Evolutionary conservation across 768 basidiomycete species (phyloP).

Genomic region (Xerocomellus amylosporus): DNA sequence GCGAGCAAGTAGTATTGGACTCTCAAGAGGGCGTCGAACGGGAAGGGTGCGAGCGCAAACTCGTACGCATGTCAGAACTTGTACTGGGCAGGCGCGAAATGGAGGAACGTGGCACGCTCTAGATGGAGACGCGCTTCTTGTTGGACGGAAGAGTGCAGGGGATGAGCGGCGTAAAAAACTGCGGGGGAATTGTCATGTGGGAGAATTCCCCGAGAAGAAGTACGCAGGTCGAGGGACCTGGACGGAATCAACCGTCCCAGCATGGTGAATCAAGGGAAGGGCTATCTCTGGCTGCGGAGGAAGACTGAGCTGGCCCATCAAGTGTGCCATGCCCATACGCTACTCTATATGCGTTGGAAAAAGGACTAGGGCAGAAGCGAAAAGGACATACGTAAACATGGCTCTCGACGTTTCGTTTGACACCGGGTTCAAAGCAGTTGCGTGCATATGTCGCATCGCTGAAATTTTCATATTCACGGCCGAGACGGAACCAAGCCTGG

Average conservation of each 20-base stretch:
- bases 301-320: conserved; percentile 77
- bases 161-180: conserved; percentile 54
- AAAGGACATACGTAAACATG: too few species aligned
- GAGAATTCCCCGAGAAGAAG: conserved; percentile 82
- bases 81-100: conserved; percentile 85
- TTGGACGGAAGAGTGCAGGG: conserved; percentile 46
- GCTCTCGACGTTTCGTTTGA: conserved; percentile 43
- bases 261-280: too few species aligned
- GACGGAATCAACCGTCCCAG: too few species aligned
- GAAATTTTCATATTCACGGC: too few species aligned
- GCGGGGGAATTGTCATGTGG: conserved; percentile 73
- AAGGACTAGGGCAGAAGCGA: not conserved
- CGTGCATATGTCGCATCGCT: too few species aligned
- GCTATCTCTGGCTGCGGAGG: too few species aligned
- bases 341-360: not conserved
- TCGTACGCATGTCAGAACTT: conserved; percentile 93
- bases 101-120: conserved; percentile 81
- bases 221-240: conserved; percentile 50
- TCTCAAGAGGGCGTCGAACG: conserved; percentile 83
- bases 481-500: too few species aligned
- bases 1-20: conserved; percentile 89
- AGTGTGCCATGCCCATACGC: conserved; percentile 32
- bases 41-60: conserved; percentile 80
- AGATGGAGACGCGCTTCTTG: conserved; percentile 73
- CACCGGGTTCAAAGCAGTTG: too few species aligned